These are phyloP conservation scores for Blumeria hordei DNA, from an alignment of 2,329 filamentous ascomycete genomes.

Conservation along the genomic window DNA sequence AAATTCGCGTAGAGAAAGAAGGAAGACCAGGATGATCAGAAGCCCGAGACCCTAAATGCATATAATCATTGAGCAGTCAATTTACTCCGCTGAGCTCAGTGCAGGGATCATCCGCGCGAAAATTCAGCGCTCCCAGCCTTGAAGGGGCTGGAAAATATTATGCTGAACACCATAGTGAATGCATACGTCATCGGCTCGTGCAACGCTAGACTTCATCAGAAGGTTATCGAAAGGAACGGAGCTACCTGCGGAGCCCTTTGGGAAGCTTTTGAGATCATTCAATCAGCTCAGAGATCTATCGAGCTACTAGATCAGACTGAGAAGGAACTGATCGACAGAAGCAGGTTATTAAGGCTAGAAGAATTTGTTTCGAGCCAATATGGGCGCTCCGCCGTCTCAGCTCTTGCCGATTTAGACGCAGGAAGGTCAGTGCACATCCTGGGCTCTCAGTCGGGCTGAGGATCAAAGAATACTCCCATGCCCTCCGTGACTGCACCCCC, in stretches of 20 bases:
- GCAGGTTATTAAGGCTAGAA: neutral
- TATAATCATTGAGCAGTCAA: no score
- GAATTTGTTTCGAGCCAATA: neutral
- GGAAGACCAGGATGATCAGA: no score
- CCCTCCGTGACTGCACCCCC: neutral
- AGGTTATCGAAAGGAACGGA: no score
- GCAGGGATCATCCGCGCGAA: no score
- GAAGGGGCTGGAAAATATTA: no score
- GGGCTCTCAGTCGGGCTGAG: neutral
- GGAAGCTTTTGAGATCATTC: neutral
- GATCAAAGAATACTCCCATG: neutral
- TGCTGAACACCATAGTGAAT: no score
- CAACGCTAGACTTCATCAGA: no score
- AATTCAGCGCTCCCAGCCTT: no score
- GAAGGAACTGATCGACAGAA: neutral
- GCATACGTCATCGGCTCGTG: no score
- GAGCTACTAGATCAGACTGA: neutral
- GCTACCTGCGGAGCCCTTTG: neutral
- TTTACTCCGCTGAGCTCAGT: no score
- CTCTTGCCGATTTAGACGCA: neutral
- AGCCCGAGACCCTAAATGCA: no score
- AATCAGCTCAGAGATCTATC: neutral
- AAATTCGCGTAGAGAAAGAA: no score
- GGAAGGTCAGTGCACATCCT: neutral
- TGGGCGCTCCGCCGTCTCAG: neutral